Evolutionary conservation across 2,329 filamentous ascomycete species (phyloP).

Genomic region (Diplodia sapinea): DNA sequence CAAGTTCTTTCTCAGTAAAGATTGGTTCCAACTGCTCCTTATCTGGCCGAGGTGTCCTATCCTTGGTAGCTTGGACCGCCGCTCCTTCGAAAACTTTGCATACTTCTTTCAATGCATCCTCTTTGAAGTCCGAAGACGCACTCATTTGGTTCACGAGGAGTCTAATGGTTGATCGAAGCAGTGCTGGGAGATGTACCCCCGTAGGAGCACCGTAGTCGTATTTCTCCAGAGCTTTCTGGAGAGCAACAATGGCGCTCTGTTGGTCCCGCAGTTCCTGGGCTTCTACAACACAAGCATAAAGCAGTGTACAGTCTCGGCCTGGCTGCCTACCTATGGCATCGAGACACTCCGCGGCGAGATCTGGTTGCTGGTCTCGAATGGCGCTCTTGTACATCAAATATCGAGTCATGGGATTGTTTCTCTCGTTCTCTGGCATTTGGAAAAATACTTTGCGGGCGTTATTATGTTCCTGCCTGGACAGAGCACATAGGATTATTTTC

Average conservation of each 20-base stretch:
- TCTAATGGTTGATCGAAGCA: slow-evolving; percentile 67
- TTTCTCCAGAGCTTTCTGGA: slow-evolving; percentile 66
- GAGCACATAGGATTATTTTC: slow-evolving; percentile 73
- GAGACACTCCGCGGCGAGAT: slow-evolving; percentile 68
- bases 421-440: slow-evolving; percentile 63
- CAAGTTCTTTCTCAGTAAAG: slow-evolving; percentile 70
- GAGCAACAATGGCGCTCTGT: slow-evolving; percentile 61
- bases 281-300: slow-evolving; percentile 82
- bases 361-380: slow-evolving; percentile 63
- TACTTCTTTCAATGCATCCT: slow-evolving; percentile 53
- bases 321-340: slow-evolving; percentile 62
- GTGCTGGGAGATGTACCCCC: slow-evolving; percentile 64
- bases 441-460: slow-evolving; percentile 62
- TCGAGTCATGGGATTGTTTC: slow-evolving; percentile 68
- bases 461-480: slow-evolving; percentile 63
- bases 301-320: slow-evolving; percentile 63
- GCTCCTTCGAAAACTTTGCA: slow-evolving; percentile 61
- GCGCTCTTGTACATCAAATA: slow-evolving; percentile 79
- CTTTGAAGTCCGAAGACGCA: slow-evolving; percentile 53
- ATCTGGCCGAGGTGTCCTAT: slow-evolving; percentile 44
- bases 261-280: slow-evolving; percentile 71
- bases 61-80: slow-evolving; percentile 54
- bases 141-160: slow-evolving; percentile 44
- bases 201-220: slow-evolving; percentile 56
- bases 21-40: slow-evolving; percentile 50